phyloP scores from a whole-genome alignment of 2,329 filamentous ascomycete genomes.

The Cladosporium sp. region DNA sequence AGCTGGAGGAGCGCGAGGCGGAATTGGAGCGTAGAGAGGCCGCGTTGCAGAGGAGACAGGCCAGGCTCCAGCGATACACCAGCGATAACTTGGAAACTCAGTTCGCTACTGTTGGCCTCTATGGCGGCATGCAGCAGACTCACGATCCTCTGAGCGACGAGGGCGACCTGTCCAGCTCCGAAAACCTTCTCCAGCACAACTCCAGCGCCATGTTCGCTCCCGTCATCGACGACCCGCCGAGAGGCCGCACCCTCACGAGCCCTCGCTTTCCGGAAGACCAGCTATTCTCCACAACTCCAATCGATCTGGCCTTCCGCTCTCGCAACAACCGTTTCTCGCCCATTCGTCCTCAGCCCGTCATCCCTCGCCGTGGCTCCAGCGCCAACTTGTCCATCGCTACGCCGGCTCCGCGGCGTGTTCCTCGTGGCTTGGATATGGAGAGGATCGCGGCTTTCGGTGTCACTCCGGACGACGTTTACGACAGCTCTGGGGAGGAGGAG shows the following conservation, averaged over 20 bases:
- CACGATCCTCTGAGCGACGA: not conserved
- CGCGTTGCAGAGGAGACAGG: not conserved
- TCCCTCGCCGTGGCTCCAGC: not conserved
- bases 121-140: not conserved
- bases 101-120: not conserved
- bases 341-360: not conserved
- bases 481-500: not conserved
- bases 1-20: not conserved
- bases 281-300: not conserved
- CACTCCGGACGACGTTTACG: not conserved
- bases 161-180: not conserved
- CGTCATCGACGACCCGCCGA: not conserved
- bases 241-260: not conserved
- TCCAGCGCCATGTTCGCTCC: not conserved
- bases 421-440: not conserved
- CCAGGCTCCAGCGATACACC: not conserved
- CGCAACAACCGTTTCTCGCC: not conserved
- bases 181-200: not conserved
- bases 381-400: not conserved
- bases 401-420: not conserved
- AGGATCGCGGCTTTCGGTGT: not conserved
- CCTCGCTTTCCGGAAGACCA: not conserved
- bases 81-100: not conserved
- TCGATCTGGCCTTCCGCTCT: not conserved
- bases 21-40: not conserved